Base-by-base conservation (phyloP, 441 rosid genomes). In the Adansonia grandidieri region DNA sequence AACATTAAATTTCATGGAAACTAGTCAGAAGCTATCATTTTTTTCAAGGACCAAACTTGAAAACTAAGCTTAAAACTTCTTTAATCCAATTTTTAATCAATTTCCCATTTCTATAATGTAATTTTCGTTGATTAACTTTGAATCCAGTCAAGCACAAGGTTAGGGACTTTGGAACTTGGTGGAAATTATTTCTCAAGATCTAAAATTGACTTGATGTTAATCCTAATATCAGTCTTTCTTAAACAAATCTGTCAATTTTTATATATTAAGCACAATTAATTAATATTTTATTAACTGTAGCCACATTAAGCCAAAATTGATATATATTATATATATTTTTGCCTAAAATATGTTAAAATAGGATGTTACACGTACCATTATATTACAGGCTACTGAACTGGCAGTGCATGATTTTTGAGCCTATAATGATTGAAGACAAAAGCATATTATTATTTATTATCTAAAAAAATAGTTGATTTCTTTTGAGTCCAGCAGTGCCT, bases 211-310 rank as follows among this genome's bases (percentile, higher is more conserved):
- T 77, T 50, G 75, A 82, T 82, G 84, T 37, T 78, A 79, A 83
- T 84, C 84, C 77, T 75, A 72, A 80, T 81, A 84, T 74, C 65
- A 80, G 84, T 85, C 83, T 57, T 60, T 14, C 64, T 44, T 56
- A 70, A 62, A 65, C 19, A 75, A 79, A 14, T 63, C n/a, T 24
- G 8, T 2, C 45, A 6, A 7, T 7, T 66, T 37, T 9, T 40
- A 65, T 40, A 24, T 53, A 51, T 45, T 24, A 50, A 50, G 8
- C 10, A 32, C 42, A 72, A 67, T 37, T 56, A 67, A 15, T 37
- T 70, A 37, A 9, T 57, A 70, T 73, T 50, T 4, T 24, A 71
- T 61, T 0, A 8, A 58, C 20, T 8, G 28, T 20, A 8, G 63
- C n/a, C 65, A 11, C 40, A 61, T 61, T 24, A 22, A 22, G n/a